Percentiles rank a stretch among this genome's conserved stretches.
Evolutionary conservation across 805 yeast species (phyloP).

Genomic region (Yamadazyma paraphyllophila): DNA sequence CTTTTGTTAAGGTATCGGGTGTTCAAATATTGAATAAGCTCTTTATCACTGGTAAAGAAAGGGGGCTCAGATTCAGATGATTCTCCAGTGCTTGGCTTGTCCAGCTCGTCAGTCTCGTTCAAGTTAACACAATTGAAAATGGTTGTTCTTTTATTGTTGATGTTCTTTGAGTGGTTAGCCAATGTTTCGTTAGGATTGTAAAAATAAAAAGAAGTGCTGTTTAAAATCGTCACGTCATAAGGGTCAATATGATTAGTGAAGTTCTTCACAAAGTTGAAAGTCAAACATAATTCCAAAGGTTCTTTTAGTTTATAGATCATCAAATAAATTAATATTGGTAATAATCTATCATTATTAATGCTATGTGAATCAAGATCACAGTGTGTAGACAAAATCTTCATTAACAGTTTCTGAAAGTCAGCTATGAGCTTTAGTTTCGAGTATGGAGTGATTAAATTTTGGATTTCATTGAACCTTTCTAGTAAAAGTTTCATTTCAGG

Average conservation of each 20-base stretch:
- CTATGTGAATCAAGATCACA: constrained; percentile 21
- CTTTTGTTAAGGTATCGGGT: constrained; percentile 33
- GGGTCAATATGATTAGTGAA: constrained; percentile 35
- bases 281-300: constrained; percentile 29
- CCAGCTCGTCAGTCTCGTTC: constrained; percentile 7
- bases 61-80: constrained; percentile 1
- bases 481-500: background rate
- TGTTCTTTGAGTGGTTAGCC: constrained; percentile 4
- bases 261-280: constrained; percentile 36
- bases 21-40: constrained; percentile 27
- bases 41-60: constrained; percentile 31
- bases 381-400: constrained; percentile 15
- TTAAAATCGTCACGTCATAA: constrained; percentile 17
- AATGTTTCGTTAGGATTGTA: constrained; percentile 20
- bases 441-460: constrained; percentile 27
- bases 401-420: constrained; percentile 29
- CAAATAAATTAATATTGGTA: constrained; percentile 39
- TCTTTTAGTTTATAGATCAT: constrained; percentile 26
- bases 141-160: constrained; percentile 16
- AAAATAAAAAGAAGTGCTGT: constrained; percentile 14
- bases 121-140: constrained; percentile 33
- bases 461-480: constrained; percentile 17
- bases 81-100: constrained; percentile 2
- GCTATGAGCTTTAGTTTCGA: constrained; percentile 31
- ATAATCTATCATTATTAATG: constrained; percentile 38